These are phyloP conservation scores for Lagenaria siceraria DNA, from an alignment of 306 rosid genomes.

Conservation along the genomic window DNA sequence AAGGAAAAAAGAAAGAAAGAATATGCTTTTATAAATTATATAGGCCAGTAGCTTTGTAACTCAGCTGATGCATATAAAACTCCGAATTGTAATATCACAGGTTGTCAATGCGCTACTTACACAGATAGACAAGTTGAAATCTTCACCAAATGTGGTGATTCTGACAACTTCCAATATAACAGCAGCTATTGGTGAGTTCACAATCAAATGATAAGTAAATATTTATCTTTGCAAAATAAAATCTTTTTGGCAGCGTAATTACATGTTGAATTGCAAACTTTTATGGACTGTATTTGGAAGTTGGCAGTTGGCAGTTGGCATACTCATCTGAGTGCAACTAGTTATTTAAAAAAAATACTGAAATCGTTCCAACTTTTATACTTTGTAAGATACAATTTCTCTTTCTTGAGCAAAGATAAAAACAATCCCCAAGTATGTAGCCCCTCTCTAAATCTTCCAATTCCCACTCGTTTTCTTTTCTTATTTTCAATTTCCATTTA, in stretches of 20 bases:
- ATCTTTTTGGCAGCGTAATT: neutral
- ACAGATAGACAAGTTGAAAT: constrained; percentile 89
- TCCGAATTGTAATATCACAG: constrained; percentile 38
- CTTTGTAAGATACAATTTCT: neutral
- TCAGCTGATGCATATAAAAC: constrained; percentile 11
- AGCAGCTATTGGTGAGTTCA: constrained; percentile 80
- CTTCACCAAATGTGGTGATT: constrained; percentile 83
- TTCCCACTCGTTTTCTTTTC: neutral
- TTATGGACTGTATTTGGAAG: neutral
- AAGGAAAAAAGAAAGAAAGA: neutral
- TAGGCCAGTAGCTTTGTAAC: neutral
- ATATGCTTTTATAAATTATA: neutral
- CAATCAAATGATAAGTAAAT: constrained; percentile 7
- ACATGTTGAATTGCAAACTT: neutral
- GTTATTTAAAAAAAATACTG: neutral
- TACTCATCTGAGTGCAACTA: neutral
- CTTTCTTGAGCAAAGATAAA: neutral
- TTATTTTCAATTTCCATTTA: neutral
- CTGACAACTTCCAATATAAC: constrained; percentile 95
- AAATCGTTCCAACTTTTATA: neutral
- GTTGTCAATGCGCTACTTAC: constrained; percentile 93
- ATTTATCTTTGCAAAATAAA: neutral
- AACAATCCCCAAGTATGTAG: neutral
- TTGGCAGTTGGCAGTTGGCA: neutral
- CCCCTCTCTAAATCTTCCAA: neutral